phyloP scores from a whole-genome alignment of 75 land plant species.

The Pinus tabuliformis region DNA sequence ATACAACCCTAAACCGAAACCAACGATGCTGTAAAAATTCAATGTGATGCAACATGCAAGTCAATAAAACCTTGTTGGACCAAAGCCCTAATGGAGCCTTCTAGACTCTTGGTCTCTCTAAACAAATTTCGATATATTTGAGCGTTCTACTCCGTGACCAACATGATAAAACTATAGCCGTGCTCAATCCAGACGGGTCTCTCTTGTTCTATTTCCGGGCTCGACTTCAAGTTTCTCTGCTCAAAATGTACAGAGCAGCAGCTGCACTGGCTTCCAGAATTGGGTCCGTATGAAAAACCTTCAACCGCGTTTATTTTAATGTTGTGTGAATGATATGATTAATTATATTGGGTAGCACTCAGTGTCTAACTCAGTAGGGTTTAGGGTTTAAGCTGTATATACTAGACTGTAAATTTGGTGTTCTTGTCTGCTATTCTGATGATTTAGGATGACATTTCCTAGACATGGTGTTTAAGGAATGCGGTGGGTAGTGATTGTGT shows the following conservation, averaged over 20 bases:
- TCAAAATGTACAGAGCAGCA: constrained; percentile 8
- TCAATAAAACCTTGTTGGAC: no score
- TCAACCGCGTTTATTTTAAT: background rate
- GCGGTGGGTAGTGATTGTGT: no score
- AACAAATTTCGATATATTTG: no score
- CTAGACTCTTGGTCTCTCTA: background rate
- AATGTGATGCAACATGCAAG: no score
- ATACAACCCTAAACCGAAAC: no score
- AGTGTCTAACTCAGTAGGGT: background rate
- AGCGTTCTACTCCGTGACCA: no score
- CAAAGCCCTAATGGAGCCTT: constrained; percentile 7
- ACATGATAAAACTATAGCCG: background rate
- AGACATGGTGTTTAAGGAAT: no score
- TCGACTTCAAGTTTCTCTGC: background rate
- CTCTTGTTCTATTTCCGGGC: background rate
- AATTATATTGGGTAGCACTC: background rate
- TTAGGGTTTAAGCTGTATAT: constrained; percentile 2
- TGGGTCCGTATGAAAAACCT: background rate
- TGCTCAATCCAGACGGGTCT: background rate
- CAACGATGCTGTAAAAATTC: no score
- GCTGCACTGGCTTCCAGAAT: constrained; percentile 1
- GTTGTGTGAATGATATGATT: background rate
- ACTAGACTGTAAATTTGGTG: no score
- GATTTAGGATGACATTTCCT: no score
- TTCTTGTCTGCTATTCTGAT: no score